Evolutionary conservation across 1,284 basidiomycete species (phyloP), one percentile per base, ranked within the genome.

Genomic region (Ustilago tritici): DNA sequence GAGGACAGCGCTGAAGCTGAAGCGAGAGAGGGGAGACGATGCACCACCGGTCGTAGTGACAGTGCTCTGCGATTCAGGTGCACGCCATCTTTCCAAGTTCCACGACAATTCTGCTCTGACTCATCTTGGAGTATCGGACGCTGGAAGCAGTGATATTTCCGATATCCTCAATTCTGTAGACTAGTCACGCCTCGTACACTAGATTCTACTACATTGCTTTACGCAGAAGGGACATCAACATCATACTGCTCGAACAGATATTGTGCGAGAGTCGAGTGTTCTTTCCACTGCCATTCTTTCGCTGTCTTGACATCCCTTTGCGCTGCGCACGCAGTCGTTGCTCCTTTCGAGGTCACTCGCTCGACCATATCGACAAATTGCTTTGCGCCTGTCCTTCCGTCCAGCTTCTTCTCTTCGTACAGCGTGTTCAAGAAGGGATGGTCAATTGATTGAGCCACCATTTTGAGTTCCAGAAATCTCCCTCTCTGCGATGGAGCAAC

Each of bases 51-150:
- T 83, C 4, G 79, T 86, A 0, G 84, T 86, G 4, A 86, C 84
- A 8, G 76, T 85, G 6, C 78, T 85, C 50, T 84, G 82, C 60
- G 84, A 86, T 58, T 81, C 81, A 6, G 84, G 84, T 4, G 53
- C 79, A 2, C 72, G 84, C 11, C 84, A 86, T 54, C 67, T 86
- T 14, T 84, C 83, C 61, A 85, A 85, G 58, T 86, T 86, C 63
- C 82, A 84, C 55, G 72, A 78, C 65, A 76, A 85, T 56, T 76
- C 76, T 0, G 70, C 64, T 1, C 70, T 85, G 41, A 32, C 61
- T 17, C 54, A 70, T 9, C 70, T 84, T 0, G 72, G 68, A 11
- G 76, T 84, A 0, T 49, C 69, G 3, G 67, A 70, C 49, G 80
- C 76, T 2, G 77, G 80, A 2, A 65, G 52, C 40, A 69, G 65